Base-by-base conservation (phyloP, 2,329 filamentous ascomycete genomes). In the Aspergillus fumigatiaffinis region DNA sequence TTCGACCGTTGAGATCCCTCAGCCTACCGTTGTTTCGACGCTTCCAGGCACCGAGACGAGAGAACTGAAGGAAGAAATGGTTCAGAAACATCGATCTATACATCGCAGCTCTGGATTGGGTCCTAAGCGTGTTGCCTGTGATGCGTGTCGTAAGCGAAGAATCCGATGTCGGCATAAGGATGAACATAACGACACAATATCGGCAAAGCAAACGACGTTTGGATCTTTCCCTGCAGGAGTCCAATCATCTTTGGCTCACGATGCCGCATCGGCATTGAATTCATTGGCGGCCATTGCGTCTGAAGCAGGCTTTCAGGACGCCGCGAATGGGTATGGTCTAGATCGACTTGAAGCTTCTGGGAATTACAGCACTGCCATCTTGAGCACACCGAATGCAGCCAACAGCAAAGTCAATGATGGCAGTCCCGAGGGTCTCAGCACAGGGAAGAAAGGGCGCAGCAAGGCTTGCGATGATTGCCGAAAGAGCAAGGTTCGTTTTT, bases 391-490 rank as follows among this genome's bases (percentile, higher is more conserved):
- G 14, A 66, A 65, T 38, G 59, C 62, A 10, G 60, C 61, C 12
- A 57, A 54, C n/a, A 67, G 68, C 32, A 67, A 66, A 25, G 56
- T 66, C 1, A 64, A 67, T 50, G 73, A 73, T 54, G 50, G 63
- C 12, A 73, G 70, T 44, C 70, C 70, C 9, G 70, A 74, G 44
- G 73, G 73, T 26, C 50, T 58, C 4, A 69, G 63, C 54, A 71
- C 82, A 58, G 78, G 77, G 49, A 80, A 84, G 72, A 83, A 84
- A 68, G 80, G 83, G 58, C 73, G 85, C 64, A 86, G 80, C 65
- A 87, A 87, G 70, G 85, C 85, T 47, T 88, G 85, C 68, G 80
- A 84, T 57, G 84, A 87, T 64, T 88, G 85, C 71, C 81, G 85
- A 49, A 87, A 86, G 69, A 87, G 84, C 78, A 87, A 87, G 79